Evolutionary conservation across 192 early-diverging fungal genomes (phyloP).

Genomic region (Phlyctochytrium planicorne): DNA sequence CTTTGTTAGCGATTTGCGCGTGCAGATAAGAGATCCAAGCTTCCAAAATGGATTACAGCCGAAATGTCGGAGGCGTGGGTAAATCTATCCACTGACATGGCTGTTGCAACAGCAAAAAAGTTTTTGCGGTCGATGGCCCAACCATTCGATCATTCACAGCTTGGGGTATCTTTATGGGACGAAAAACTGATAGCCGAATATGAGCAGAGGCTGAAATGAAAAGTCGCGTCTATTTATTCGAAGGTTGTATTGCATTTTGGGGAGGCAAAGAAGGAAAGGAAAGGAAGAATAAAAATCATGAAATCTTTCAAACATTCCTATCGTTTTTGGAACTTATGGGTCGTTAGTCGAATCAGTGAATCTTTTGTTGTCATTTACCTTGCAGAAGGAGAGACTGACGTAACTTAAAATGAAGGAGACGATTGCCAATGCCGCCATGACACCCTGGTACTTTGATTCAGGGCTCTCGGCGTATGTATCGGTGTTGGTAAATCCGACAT

Average conservation of each 20-base stretch:
- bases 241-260: too few relatives aligned
- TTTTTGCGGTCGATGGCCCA: conserved; percentile 96
- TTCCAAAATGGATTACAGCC: conserved; percentile 95
- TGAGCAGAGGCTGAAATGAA: not conserved
- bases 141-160: conserved; percentile 81
- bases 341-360: too few relatives aligned
- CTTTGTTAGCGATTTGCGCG: conserved; percentile 76
- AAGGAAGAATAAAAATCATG: too few relatives aligned
- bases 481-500: not conserved
- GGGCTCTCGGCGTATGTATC: not conserved
- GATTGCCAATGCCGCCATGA: not conserved
- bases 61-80: conserved; percentile 84
- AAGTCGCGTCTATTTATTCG: too few relatives aligned
- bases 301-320: not conserved
- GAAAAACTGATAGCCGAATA: conserved; percentile 20
- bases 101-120: conserved; percentile 83
- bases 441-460: not conserved
- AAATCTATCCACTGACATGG: conserved; percentile 98
- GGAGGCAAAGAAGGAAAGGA: too few relatives aligned
- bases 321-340: not conserved
- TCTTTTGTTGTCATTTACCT: conserved; percentile 1
- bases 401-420: conserved; percentile 4
- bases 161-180: conserved; percentile 86
- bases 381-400: not conserved
- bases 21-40: conserved; percentile 90